These are phyloP conservation scores for Candida takata DNA, from an alignment of 805 yeast species.

Conservation along the genomic window DNA sequence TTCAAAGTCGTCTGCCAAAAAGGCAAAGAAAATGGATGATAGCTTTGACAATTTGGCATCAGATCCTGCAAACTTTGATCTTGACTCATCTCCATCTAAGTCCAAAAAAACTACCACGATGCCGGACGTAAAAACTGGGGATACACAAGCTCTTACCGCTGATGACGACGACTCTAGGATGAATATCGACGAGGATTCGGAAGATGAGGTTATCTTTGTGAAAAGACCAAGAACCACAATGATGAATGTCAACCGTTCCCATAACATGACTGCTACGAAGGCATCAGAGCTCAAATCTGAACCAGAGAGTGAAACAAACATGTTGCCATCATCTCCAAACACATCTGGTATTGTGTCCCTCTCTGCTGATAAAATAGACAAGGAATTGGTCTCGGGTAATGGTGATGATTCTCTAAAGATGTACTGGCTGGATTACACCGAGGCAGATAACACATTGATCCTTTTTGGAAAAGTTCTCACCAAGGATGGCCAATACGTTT, in stretches of 20 bases:
- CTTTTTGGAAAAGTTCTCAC: slow-evolving; percentile 77
- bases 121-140: slow-evolving; percentile 5
- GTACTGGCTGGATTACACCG: slow-evolving; percentile 89
- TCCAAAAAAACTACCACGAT: slow-evolving; percentile 12
- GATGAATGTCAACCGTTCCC: slow-evolving; percentile 32
- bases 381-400: slow-evolving; percentile 19
- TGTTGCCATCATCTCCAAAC: slow-evolving; percentile 16
- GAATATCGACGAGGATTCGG: slow-evolving; percentile 33
- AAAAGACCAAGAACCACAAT: slow-evolving; percentile 44
- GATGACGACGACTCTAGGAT: background rate
- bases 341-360: slow-evolving; percentile 2
- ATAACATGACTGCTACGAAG: slow-evolving; percentile 32
- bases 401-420: slow-evolving; percentile 45
- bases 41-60: slow-evolving; percentile 23
- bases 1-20: slow-evolving; percentile 17
- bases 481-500: slow-evolving; percentile 49
- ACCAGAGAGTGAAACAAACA: slow-evolving; percentile 7
- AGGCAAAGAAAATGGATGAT: slow-evolving; percentile 12
- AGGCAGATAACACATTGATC: slow-evolving; percentile 58
- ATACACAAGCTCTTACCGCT: background rate
- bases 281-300: slow-evolving; percentile 3
- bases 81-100: slow-evolving; percentile 34
- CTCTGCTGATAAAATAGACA: slow-evolving; percentile 15
- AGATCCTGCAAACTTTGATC: slow-evolving; percentile 25
- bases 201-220: slow-evolving; percentile 50